Evolutionary conservation across 192 early-diverging fungal genomes (phyloP).

Genomic region (Coemansia pectinata): DNA sequence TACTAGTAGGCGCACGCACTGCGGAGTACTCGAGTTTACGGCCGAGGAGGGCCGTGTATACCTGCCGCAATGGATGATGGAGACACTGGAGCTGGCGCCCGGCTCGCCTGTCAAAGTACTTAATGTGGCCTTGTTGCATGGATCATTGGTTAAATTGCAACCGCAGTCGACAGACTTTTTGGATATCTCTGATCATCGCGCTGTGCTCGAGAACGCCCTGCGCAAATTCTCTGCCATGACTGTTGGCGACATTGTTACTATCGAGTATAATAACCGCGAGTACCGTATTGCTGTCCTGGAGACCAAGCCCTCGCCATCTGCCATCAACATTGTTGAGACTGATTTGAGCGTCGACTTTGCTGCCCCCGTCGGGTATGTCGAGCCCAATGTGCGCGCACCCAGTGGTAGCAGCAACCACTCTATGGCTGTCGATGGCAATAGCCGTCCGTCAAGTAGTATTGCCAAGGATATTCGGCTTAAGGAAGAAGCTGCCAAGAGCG

Average conservation of each 20-base stretch:
- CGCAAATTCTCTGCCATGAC: conserved; percentile 92
- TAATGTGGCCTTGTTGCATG: conserved; percentile 75
- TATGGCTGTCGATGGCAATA: neutral
- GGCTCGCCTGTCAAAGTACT: conserved; percentile 79
- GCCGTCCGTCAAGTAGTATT: conserved; percentile 46
- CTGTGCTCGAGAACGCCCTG: conserved; percentile 95
- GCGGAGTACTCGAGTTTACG: conserved; percentile 97
- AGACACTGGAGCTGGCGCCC: conserved; percentile 72
- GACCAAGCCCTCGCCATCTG: conserved; percentile 74
- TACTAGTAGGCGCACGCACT: conserved; percentile 66
- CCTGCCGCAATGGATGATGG: conserved; percentile 99
- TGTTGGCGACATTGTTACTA: conserved; percentile 85
- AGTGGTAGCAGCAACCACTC: conserved; percentile 23
- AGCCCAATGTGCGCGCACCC: conserved; percentile 58
- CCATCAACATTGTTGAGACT: conserved; percentile 94
- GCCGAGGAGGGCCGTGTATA: conserved; percentile 96
- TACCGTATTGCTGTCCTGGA: conserved; percentile 93
- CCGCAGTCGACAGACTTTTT: conserved; percentile 96
- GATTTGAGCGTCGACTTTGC: conserved; percentile 99
- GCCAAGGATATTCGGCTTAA: conserved; percentile 34
- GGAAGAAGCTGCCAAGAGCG: conserved; percentile 38
- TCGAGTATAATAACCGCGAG: conserved; percentile 84
- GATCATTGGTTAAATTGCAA: conserved; percentile 92
- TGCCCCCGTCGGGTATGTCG: conserved; percentile 92
- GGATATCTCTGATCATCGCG: conserved; percentile 94